Base-by-base conservation (phyloP, 352 stramenopile species). In the Globisporangium nagaii region DNA sequence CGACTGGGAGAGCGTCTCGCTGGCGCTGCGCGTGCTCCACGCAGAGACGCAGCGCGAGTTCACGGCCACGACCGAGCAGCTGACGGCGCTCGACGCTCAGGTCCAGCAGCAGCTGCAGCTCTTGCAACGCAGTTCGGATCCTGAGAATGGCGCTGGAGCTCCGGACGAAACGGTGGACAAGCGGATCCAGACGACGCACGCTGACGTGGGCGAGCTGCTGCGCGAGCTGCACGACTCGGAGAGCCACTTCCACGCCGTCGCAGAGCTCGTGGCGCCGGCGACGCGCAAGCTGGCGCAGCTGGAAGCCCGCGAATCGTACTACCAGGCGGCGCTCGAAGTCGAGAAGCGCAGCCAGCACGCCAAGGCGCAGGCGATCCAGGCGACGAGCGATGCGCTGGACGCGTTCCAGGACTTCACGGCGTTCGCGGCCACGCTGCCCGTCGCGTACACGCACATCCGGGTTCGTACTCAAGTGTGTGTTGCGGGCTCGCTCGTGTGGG, bases 311-410 rank as follows among this genome's bases (percentile, higher is more conserved):
- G 66, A 74, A 4, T 64, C 51, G 19, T 86, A 86, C 54, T 62
- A 84, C 9, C 46, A 68, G 48, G 66, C 58, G 0, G 76, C 71
- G 4, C 37, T 90, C 1, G 62, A 88, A 53, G 69, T 84, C 22
- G 76, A 90, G 56, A 63, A 52, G n/a, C 62, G 68, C 30, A 87
- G 76, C 28, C 60, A 82, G 36, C 30, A 69, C 43, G 66, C 65
- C n/a, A 73, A 68, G 43, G 42, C 48, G 10, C 34, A 65, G 6
- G 79, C 76, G 0, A 42, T 59, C 1, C 50, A 84, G 53, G 73
- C 74, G n/a, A 82, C 73, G 2, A 56, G 36, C 0, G 67, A 68
- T 7, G 76, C 73, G 20, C 61, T 90, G 28, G 60, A 70, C 28
- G 68, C 66, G 17, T 86, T 90, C 27, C 35, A 54, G 12, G 46